Conservation (phyloP, 805 yeast species). For the Kluyveromyces dobzhanskii region DNA sequence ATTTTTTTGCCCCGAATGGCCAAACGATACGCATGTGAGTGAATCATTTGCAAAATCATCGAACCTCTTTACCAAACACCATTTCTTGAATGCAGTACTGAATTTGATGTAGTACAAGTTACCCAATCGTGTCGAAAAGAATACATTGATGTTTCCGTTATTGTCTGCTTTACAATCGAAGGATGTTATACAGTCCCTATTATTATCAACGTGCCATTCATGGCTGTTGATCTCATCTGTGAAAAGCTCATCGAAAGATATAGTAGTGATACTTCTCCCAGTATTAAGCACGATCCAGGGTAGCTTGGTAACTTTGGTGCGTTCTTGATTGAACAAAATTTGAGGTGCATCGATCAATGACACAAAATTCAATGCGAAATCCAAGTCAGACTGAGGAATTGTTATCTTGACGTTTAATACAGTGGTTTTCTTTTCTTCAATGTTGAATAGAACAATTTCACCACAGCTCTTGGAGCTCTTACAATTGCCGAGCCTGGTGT, state of each 20-base stretch:
- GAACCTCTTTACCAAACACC: constrained; percentile 4
- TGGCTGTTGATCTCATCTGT: background rate
- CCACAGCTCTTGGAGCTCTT: background rate
- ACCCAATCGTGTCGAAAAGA: constrained; percentile 13
- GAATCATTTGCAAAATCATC: constrained; percentile 7
- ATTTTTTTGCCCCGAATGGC: background rate
- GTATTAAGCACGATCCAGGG: constrained; percentile 10
- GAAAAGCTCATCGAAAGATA: constrained; percentile 10
- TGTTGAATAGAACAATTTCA: background rate
- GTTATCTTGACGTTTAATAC: background rate
- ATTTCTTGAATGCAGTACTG: constrained; percentile 5
- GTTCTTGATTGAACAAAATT: background rate
- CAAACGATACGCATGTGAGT: constrained; percentile 5
- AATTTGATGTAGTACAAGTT: constrained; percentile 10
- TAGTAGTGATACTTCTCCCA: constrained; percentile 12
- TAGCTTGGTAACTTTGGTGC: background rate
- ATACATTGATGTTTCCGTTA: constrained; percentile 9
- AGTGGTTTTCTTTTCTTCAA: background rate
- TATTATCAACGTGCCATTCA: constrained; percentile 10
- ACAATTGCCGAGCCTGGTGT: background rate
- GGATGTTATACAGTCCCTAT: constrained; percentile 9
- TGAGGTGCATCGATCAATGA: constrained; percentile 3
- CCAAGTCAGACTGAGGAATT: background rate
- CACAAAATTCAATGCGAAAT: background rate
- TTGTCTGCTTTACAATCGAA: constrained; percentile 9